Evolutionary conservation across 805 yeast species (phyloP), one percentile per base, ranked within the genome.

Genomic region (Starmerella sirachaensis): DNA sequence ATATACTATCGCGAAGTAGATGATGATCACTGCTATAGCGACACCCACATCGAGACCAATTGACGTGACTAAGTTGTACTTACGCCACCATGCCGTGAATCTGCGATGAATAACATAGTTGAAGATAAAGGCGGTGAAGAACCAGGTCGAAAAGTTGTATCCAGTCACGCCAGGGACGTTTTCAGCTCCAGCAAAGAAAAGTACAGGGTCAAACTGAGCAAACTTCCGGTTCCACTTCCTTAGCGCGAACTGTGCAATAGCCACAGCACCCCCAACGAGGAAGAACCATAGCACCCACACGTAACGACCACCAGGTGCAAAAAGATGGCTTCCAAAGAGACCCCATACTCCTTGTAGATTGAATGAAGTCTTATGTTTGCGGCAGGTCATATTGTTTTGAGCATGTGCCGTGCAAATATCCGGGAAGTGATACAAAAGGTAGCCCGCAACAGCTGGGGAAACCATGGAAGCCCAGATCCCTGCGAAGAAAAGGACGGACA

Each of bases 91-190:
- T 27, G 65, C 59, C 27, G 72, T 61, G 58, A 67, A 74, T 40
- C 63, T 60, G 33, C 69, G 64, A 46, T 73, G 74, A 39, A 78
- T 58, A 43, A 62, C 61, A 56, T 64, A 74, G 62, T 74, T 74
- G 62, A 78, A 78, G 7, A 64, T 39, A 45, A 65, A 67, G 6
- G 80, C 78, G 25, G 46, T 63, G 30, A 63, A 54, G 46, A 75
- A 70, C 60, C 69, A 76, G 5, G 74, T 58, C 19, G 70, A 66
- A 55, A 73, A 76, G 56, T 76, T 76, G 57, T 74, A 76, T 20
- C 79, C 74, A 3, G 85, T 76, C 29, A 79, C 76, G 34, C 86
- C 84, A n/a, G 88, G 85, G 50, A 77, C 73, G 47, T 66, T 64
- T 34, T 75, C 77, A 10, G 71, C 62, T 5, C 73, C 70, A 12